phyloP scores from a whole-genome alignment of 148 eudicot genomes.

The Vaccinium darrowii region DNA sequence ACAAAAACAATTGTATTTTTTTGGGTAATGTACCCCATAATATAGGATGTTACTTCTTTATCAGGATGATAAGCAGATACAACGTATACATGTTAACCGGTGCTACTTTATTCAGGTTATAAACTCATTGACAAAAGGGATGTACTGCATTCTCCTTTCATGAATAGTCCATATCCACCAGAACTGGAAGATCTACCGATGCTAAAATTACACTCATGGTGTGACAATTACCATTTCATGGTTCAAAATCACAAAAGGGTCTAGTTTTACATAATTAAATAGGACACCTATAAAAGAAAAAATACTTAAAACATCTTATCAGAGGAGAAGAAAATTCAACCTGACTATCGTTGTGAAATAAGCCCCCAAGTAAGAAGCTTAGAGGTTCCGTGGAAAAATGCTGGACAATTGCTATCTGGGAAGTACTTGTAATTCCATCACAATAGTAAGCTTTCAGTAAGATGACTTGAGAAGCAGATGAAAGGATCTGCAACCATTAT shows the following conservation, averaged over 20 bases:
- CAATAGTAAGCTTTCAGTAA: neutral
- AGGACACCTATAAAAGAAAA: conserved; percentile 3
- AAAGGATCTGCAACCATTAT: neutral
- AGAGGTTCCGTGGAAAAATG: conserved; percentile 67
- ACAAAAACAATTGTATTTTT: neutral
- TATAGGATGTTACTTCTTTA: neutral
- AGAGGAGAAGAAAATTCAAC: conserved; percentile 28
- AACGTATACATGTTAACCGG: neutral
- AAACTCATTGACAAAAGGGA: neutral
- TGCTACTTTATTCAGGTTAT: neutral
- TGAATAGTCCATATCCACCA: neutral
- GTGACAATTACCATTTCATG: neutral
- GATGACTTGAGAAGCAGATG: conserved; percentile 14
- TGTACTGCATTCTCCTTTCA: neutral
- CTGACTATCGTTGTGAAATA: conserved; percentile 47
- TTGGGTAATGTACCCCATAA: too few relatives aligned
- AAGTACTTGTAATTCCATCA: conserved; percentile 17
- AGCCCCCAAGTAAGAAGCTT: conserved; percentile 51
- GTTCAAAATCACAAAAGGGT: neutral
- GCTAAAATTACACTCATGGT: neutral
- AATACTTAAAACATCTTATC: neutral
- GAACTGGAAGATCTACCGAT: neutral
- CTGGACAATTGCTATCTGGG: conserved; percentile 70
- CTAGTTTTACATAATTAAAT: neutral
- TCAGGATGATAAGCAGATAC: neutral